Evolutionary conservation across 2,329 filamentous ascomycete species (phyloP).

Genomic region (Xylaria polymorpha): DNA sequence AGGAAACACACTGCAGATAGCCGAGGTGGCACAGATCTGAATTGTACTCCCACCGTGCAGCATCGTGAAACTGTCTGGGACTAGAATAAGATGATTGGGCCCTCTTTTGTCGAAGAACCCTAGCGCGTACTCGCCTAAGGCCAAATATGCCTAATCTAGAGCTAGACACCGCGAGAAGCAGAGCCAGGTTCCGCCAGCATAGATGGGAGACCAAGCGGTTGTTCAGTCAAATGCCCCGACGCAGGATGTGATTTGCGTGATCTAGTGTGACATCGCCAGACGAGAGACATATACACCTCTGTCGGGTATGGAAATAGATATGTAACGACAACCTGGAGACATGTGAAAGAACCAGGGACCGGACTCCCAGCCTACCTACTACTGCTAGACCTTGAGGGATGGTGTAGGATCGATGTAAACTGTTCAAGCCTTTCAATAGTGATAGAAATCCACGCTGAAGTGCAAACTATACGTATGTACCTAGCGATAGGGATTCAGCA

Average conservation of each 20-base stretch:
- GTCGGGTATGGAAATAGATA: conserved; percentile 10
- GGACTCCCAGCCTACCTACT: not conserved
- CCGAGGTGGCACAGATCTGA: conserved; percentile 51
- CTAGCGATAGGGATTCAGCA: not conserved
- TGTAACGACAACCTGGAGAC: not conserved
- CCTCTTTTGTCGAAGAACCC: conserved; percentile 22
- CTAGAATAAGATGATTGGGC: conserved; percentile 38
- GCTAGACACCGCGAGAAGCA: conserved; percentile 8
- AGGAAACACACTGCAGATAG: conserved; percentile 50
- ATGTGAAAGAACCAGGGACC: not conserved
- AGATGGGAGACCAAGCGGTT: not conserved
- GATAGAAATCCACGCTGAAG: not conserved
- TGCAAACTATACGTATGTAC: not conserved
- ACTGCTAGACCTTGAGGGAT: not conserved
- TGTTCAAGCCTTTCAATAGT: not conserved
- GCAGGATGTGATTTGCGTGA: conserved; percentile 15
- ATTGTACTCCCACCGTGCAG: conserved; percentile 47
- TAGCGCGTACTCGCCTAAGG: conserved; percentile 28
- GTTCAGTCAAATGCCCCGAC: conserved; percentile 32
- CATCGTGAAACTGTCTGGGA: conserved; percentile 50
- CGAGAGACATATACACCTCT: conserved; percentile 22
- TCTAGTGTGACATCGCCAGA: conserved; percentile 15
- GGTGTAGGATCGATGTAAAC: too few relatives aligned
- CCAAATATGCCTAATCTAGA: conserved; percentile 24
- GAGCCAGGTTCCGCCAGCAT: conserved; percentile 4